Conservation (phyloP, 163 green algal genomes). For the Scenedesmus sp. region DNA sequence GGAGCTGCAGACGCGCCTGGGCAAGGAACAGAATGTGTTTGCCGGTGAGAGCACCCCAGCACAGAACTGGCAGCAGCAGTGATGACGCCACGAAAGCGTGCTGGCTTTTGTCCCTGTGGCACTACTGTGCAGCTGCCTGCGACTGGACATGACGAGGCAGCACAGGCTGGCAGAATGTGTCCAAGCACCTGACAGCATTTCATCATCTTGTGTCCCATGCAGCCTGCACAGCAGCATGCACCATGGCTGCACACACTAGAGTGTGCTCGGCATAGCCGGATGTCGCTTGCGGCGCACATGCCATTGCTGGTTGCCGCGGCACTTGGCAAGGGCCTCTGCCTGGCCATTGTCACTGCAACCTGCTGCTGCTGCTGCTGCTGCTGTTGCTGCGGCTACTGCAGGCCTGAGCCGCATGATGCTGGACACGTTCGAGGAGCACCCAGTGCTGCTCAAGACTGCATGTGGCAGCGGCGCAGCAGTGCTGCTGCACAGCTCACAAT, state of each 20-base stretch:
- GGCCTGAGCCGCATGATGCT: slow-evolving; percentile 10
- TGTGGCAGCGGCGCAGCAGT: slow-evolving; percentile 20
- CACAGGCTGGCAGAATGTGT: too few species aligned
- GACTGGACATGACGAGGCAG: too few species aligned
- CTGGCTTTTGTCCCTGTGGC: too few species aligned
- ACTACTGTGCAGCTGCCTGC: too few species aligned
- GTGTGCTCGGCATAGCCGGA: not conserved
- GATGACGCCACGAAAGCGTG: too few species aligned
- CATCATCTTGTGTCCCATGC: too few species aligned
- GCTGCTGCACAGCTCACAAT: not conserved
- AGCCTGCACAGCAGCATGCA: too few species aligned
- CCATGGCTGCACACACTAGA: too few species aligned
- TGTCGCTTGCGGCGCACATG: not conserved
- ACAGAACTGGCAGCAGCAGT: too few species aligned
- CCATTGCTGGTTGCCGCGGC: not conserved
- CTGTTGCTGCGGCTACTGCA: not conserved
- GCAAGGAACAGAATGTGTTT: slow-evolving; percentile 23
- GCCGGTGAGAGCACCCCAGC: not conserved
- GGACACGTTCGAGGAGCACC: not conserved
- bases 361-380: not conserved
- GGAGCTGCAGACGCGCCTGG: not conserved
- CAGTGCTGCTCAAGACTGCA: not conserved
- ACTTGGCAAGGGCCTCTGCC: not conserved
- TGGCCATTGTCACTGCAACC: not conserved
- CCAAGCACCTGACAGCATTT: too few species aligned